Base-by-base conservation (phyloP, 108 stramenopile genomes). In the Cylindrotheca closterium region DNA sequence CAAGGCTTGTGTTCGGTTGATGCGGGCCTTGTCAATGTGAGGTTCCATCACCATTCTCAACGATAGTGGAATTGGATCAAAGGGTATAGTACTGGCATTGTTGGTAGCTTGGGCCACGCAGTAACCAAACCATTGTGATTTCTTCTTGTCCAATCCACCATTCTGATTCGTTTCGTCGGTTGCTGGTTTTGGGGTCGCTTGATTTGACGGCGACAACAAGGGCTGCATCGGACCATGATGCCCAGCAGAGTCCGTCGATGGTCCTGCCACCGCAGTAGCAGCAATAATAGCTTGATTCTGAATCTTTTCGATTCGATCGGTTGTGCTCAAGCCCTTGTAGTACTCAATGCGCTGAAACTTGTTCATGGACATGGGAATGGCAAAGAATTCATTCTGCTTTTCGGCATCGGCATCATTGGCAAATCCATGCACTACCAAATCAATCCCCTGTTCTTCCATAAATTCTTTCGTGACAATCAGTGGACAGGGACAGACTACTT, bases 361-460 rank as follows among this genome's bases (percentile, higher is more conserved):
- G 4, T 78, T 80, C 8, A 55, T 60, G 22, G 65, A 33, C 27
- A 83, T 70, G 10, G 84, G 74, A 4, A 58, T 42, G 26, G 56
- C 61, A 59, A 89, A 89, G 60, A 89, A 89, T 34, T 81, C 80
- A 2, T 32, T 25, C 63, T 89, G 88, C 51, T 57, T 63, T 31
- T 84, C 68, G 22, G 58, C 71, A 64, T 89, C 88, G 3, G 46
- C 71, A 37, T 75, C 65, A 63, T 79, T 70, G 12, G 79, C 82
- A 71, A 89, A 89, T 0, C 88, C 88, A 58, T 89, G 88, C 15
- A 89, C 88, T 2, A 89, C 88, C 47, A 89, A 64, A 72, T 89
- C 84, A 49, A 89, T 89, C 15, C 57, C 68, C 45, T 70, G 50
- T 55, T 77, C 48, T 48, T 73, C 34, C 84, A 89, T 86, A 42